A percentile compares a stretch with the other conserved stretches of the same genome.
Conservation (phyloP, 768 basidiomycete genomes). For the Infundibulicybe gibba region DNA sequence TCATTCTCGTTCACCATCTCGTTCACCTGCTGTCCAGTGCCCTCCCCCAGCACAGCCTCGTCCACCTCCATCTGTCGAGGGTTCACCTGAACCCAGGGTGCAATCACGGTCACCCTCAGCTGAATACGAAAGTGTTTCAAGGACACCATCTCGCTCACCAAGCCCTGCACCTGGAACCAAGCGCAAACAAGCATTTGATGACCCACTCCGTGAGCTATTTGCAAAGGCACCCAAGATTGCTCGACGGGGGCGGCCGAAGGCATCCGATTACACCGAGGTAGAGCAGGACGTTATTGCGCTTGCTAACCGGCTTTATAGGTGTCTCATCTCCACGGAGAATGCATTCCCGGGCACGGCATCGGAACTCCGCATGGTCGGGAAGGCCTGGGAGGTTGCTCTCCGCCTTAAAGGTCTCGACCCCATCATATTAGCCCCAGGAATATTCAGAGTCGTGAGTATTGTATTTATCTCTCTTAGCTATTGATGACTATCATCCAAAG, state of each 20-base stretch:
- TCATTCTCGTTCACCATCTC: too few relatives aligned
- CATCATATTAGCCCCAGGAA: constrained; percentile 6
- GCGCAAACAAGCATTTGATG: background rate
- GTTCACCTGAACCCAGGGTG: too few relatives aligned
- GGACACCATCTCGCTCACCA: too few relatives aligned
- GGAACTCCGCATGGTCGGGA: constrained; percentile 7
- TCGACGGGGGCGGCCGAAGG: constrained; percentile 8
- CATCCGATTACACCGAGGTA: constrained; percentile 12
- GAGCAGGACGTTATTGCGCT: constrained; percentile 13
- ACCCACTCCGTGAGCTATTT: background rate
- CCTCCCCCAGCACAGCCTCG: too few relatives aligned
- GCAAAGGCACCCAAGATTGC: background rate
- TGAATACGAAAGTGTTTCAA: too few relatives aligned
- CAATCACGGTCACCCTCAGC: too few relatives aligned
- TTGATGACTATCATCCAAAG: constrained; percentile 1
- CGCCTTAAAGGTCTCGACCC: constrained; percentile 3
- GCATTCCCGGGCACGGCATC: constrained; percentile 15
- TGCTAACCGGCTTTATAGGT: constrained; percentile 11
- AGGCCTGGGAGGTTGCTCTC: constrained; percentile 10
- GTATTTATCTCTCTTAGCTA: background rate
- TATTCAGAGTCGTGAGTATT: constrained; percentile 14
- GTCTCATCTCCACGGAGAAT: constrained; percentile 11
- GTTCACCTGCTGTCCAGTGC: too few relatives aligned
- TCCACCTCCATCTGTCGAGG: too few relatives aligned
- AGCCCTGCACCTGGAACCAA: background rate